Evolutionary conservation across 495 filamentous ascomycete species (phyloP), one percentile per base, ranked within the genome.

Genomic region (Trichocladium antarcticum): DNA sequence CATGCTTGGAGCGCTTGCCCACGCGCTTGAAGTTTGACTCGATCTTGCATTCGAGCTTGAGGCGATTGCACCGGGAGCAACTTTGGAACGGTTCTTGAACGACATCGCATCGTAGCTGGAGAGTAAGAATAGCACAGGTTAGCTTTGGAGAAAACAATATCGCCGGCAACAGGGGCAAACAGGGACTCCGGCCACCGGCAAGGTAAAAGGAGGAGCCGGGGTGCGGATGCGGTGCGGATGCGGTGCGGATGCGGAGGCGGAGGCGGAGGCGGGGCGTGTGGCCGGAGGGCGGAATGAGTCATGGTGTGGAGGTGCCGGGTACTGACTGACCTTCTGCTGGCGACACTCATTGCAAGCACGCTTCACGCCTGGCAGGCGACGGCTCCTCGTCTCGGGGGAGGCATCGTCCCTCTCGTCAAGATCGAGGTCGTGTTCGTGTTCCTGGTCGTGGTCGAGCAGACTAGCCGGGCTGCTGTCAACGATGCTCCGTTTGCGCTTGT

Each of bases 301-400:
- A 10, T 29, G 27, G 10, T 29, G 27, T 29, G 27, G 10, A 5
- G 27, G 10, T 10, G 7, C 31, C 11, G 31, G 3, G 31, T 32
- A 32, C 7, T 11, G 20, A 24, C 12, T n/a, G 9, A 62, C 87
- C 76, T 96, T 95, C 67, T 95, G 89, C 66, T 96, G 89, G 34
- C 88, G 79, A 65, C 89, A 96, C 63, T 96, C 87, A 68, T 96
- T 95, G 64, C 89, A 95, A 14, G 89, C 89, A 50, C 87, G 78
- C 67, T 93, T 94, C 38, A 88, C 82, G 10, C 80, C 79, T 11
- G 84, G 84, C 47, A 63, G 51, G 7, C 63, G 58, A 31, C 61
- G 61, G 28, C 37, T 60, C 50, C 62, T 64, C 34, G 59, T 47
- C 50, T 61, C 61, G 15, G 61, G 61, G 3, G 61, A 64, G 45